phyloP scores from a whole-genome alignment of 2,329 filamentous ascomycete genomes.

The Dactylellina cionopaga region DNA sequence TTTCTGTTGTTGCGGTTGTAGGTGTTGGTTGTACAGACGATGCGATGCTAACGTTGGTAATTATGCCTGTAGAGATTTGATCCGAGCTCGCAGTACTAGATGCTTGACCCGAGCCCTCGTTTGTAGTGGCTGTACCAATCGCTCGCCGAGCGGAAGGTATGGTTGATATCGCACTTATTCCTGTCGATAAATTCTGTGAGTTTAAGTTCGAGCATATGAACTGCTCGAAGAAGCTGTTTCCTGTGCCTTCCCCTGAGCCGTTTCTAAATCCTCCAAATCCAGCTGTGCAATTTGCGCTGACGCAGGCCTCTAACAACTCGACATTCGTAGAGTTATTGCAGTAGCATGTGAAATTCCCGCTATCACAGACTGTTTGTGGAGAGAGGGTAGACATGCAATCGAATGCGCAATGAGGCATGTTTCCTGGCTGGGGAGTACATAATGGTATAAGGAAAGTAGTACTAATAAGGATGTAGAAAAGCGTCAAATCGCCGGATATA shows the following conservation, averaged over 20 bases:
- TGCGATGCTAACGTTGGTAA: no score
- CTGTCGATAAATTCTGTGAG: neutral
- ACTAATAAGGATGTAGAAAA: neutral
- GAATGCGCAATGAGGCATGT: conserved; percentile 25
- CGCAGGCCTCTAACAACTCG: conserved; percentile 16
- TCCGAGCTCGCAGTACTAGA: neutral
- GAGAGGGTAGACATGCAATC: conserved; percentile 27
- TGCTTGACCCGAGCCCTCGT: no score
- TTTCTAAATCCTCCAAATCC: conserved; percentile 11
- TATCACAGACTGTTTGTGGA: conserved; percentile 20
- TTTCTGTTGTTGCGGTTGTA: neutral
- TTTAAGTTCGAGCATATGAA: conserved; percentile 24
- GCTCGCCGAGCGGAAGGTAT: neutral
- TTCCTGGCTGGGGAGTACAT: conserved; percentile 17
- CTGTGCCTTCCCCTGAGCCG: neutral
- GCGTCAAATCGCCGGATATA: neutral
- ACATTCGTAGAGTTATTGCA: conserved; percentile 41
- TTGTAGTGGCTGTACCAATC: no score
- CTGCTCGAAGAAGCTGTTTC: conserved; percentile 3
- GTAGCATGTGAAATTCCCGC: conserved; percentile 35
- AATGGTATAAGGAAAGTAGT: neutral
- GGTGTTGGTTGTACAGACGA: no score
- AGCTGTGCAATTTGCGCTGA: conserved; percentile 16
- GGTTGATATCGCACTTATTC: neutral
- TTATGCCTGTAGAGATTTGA: neutral